Percentiles rank a stretch among this genome's conserved stretches.
Evolutionary conservation across 2,329 filamentous ascomycete species (phyloP).

Genomic region (Nigrospora osmanthi): DNA sequence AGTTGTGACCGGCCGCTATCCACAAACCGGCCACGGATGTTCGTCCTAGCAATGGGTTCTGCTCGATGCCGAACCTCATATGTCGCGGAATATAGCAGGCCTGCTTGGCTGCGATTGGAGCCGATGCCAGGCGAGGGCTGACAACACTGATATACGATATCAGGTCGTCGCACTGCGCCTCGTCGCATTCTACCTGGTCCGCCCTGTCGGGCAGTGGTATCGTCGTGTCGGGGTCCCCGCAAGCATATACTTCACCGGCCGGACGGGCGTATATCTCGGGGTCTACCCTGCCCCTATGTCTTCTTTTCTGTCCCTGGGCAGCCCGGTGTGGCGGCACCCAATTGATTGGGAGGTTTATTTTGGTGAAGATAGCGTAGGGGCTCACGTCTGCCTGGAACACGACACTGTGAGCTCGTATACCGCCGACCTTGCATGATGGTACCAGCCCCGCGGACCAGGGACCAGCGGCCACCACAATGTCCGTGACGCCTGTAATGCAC

Average conservation of each 20-base stretch:
- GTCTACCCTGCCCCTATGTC: conserved; percentile 57
- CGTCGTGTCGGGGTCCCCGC: conserved; percentile 73
- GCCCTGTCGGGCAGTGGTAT: conserved; percentile 70
- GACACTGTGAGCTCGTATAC: conserved; percentile 56
- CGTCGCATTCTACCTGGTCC: conserved; percentile 69
- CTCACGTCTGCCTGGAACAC: conserved; percentile 58
- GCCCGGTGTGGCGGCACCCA: conserved; percentile 48
- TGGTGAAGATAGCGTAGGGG: conserved; percentile 77
- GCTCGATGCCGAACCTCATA: conserved; percentile 48
- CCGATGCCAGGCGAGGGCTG: conserved; percentile 56
- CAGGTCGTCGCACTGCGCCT: conserved; percentile 74
- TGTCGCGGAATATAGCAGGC: conserved; percentile 91
- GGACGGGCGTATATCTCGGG: conserved; percentile 93
- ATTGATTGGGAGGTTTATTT: conserved; percentile 64
- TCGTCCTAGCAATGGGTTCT: conserved; percentile 67
- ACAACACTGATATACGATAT: conserved; percentile 67
- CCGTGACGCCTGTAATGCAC: conserved; percentile 37
- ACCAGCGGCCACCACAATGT: conserved; percentile 48
- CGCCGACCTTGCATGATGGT: conserved; percentile 48
- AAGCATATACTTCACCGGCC: conserved; percentile 85
- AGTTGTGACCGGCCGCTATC: conserved; percentile 86
- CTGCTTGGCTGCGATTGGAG: conserved; percentile 67
- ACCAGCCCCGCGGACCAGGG: conserved; percentile 57
- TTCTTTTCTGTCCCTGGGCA: conserved; percentile 39
- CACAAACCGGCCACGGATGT: conserved; percentile 68